Base-by-base conservation (phyloP, 1,284 basidiomycete species). In the Tremellales sp. region DNA sequence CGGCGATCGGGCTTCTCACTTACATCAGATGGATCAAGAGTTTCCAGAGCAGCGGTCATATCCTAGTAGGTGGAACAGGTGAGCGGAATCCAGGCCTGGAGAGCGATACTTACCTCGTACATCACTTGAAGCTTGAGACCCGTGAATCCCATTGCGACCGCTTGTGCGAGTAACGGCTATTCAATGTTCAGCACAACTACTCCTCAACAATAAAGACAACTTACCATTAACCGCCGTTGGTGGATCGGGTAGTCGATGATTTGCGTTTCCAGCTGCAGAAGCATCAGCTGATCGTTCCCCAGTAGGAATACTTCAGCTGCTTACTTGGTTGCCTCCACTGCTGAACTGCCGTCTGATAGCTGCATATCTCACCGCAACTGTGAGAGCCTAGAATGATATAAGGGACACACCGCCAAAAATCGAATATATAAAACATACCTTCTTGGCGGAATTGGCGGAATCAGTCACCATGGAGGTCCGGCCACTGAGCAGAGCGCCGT, bases 171-270 rank as follows among this genome's bases (percentile, higher is more conserved):
- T 18, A 79, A 68, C 24, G 79, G 79, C 68, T 70, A 25, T 44
- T 25, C 27, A 27, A 7, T 29, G 24, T 4, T 21, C 10, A 12
- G 4, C 29, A 62, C 29, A 56, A 50, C 40, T 46, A 13, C 24
- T 8, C 24, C 12, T 14, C 26, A 16, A 39, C 13, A 12, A 10
- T 10, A 16, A 45, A 9, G 4, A n/a, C 22, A n/a, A 47, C 60
- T 51, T 33, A 66, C 67, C 67, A 80, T 72, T 27, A 80, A 62
- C n/a, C 79, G 72, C 16, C 79, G 73, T 65, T 80, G 79, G 63
- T 80, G 79, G 43, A 79, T 79, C 5, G 78, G 78, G 61, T 80
- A 80, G 63, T 80, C 78, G 55, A 80, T 68, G 18, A 80, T 57
- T 58, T 79, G 78, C 2, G 77, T 78, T 64, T 80, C 79, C 28